phyloP scores from a whole-genome alignment of 2,329 filamentous ascomycete genomes.

The Corinectria fuckeliana region DNA sequence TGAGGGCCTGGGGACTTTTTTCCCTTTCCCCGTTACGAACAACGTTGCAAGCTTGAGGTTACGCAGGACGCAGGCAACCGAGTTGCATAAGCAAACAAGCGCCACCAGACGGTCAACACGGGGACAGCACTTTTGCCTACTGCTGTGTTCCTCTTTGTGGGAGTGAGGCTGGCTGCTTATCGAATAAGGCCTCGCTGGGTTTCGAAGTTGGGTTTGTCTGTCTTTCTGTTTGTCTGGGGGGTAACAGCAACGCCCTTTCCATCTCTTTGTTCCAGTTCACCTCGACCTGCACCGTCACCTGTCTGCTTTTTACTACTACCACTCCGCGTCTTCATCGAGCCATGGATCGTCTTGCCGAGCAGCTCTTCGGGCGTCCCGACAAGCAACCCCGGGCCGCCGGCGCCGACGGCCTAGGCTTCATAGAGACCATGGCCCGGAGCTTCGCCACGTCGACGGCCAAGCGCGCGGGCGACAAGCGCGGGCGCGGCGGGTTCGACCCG shows the following conservation, averaged over 20 bases:
- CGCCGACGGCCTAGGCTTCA: conserved; percentile 28
- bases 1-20: background rate
- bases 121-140: background rate
- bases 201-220: background rate
- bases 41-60: background rate
- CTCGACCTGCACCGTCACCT: background rate
- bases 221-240: no score
- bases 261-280: background rate
- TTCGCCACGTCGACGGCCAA: conserved; percentile 35
- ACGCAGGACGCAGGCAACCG: background rate
- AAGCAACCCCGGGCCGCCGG: conserved; percentile 13
- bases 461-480: conserved; percentile 17
- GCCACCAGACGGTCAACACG: background rate
- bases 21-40: background rate
- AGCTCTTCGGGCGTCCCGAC: conserved; percentile 30
- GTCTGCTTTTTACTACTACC: background rate
- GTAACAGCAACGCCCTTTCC: no score
- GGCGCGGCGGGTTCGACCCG: conserved; percentile 16
- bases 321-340: no score
- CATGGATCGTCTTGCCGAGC: conserved; percentile 36
- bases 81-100: background rate
- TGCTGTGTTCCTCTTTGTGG: background rate
- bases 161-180: background rate
- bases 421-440: conserved; percentile 33
- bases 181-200: background rate